Evolutionary conservation across 257 asterid species (phyloP).

Genomic region (Solanum megistacrolobum): DNA sequence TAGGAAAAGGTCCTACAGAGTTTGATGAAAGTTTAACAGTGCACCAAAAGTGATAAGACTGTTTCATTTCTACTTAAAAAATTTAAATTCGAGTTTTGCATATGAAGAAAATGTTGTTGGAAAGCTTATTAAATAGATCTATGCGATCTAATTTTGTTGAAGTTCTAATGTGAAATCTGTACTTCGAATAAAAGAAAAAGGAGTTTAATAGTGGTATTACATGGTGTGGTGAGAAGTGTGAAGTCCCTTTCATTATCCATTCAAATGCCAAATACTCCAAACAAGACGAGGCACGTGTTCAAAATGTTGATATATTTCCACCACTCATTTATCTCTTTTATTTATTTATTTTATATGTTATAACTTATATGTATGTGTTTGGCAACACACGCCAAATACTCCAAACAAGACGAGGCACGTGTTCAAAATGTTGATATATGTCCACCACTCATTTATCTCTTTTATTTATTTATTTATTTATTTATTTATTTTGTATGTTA

Average conservation of each 20-base stretch:
- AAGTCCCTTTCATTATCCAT: conserved; percentile 29
- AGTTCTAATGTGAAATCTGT: too few species aligned
- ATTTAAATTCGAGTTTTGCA: too few species aligned
- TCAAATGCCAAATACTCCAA: background rate
- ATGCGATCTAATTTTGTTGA: background rate
- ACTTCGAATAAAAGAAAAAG: too few species aligned
- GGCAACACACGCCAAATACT: background rate
- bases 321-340: background rate
- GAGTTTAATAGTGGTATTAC: too few species aligned
- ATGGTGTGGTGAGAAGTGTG: background rate
- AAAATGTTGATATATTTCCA: background rate
- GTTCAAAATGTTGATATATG: background rate
- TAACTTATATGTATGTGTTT: too few species aligned
- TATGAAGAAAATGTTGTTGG: too few species aligned
- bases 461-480: background rate
- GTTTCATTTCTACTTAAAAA: accelerated
- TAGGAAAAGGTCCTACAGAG: background rate
- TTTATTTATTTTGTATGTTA: background rate
- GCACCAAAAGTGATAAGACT: background rate
- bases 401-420: background rate
- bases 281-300: background rate
- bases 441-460: too few species aligned
- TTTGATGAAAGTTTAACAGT: background rate
- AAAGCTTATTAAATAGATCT: too few species aligned
- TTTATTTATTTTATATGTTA: background rate